Evolutionary conservation across 2,329 filamentous ascomycete species (phyloP).

Genomic region (Blastomyces silverae): DNA sequence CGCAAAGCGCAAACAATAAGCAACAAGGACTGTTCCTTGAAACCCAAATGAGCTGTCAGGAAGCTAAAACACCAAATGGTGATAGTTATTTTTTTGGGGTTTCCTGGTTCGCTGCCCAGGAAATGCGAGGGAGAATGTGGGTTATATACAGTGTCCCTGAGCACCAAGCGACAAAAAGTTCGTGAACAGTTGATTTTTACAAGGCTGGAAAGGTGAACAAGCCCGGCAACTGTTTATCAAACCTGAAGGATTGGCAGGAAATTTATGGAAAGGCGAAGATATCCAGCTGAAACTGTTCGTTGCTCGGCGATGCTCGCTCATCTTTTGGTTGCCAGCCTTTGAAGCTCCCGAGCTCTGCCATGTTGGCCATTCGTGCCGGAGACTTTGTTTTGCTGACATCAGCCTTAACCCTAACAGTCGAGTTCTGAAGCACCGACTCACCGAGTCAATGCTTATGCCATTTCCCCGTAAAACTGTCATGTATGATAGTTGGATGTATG

Average conservation of each 20-base stretch:
- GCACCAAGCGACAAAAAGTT: not conserved
- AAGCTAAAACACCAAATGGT: not conserved
- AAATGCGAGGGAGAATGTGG: not conserved
- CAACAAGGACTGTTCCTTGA: not conserved
- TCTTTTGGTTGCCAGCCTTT: not conserved
- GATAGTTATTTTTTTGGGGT: not conserved
- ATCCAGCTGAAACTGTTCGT: not conserved
- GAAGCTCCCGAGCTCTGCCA: too few relatives aligned
- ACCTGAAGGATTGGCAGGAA: not conserved
- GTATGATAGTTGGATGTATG: not conserved
- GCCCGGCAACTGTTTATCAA: not conserved
- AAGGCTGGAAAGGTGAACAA: not conserved
- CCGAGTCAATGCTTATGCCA: not conserved
- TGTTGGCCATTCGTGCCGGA: not conserved
- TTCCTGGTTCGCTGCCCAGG: not conserved
- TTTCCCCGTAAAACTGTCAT: not conserved
- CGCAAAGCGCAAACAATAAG: not conserved
- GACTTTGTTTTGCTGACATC: not conserved
- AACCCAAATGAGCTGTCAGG: not conserved
- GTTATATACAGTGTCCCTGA: not conserved
- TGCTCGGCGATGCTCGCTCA: not conserved
- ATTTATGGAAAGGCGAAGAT: not conserved
- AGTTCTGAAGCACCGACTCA: too few relatives aligned
- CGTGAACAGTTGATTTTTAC: not conserved
- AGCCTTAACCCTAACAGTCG: not conserved